These are phyloP conservation scores for Starmerella scarabaei DNA, from an alignment of 805 yeast species.

Conservation along the genomic window DNA sequence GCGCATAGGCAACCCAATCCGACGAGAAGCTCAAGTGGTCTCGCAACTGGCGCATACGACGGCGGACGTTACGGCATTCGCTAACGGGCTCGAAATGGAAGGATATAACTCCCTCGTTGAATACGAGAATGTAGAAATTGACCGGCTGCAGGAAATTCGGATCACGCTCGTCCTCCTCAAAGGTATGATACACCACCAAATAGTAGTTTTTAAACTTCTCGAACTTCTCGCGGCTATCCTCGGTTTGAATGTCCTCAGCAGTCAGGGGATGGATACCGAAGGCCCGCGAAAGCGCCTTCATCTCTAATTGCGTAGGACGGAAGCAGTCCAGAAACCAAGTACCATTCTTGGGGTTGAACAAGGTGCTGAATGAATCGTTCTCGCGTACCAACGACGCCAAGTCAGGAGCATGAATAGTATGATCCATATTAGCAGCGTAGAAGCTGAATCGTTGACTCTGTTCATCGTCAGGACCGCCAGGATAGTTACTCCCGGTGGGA, in stretches of 20 bases:
- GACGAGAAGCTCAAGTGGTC: conserved; percentile 48
- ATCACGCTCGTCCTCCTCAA: conserved; percentile 73
- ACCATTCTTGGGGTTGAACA: conserved; percentile 59
- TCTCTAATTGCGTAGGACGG: conserved; percentile 89
- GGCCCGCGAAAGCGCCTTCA: conserved; percentile 82
- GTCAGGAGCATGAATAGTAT: conserved; percentile 81
- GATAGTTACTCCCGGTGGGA: not conserved
- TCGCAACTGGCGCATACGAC: conserved; percentile 50
- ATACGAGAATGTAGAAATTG: conserved; percentile 48
- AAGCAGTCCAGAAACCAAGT: conserved; percentile 95
- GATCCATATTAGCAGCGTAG: conserved; percentile 69
- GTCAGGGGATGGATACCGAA: conserved; percentile 97
- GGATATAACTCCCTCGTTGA: conserved; percentile 44
- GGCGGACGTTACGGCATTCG: conserved; percentile 48
- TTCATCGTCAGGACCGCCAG: conserved; percentile 2
- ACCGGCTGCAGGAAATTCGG: conserved; percentile 45
- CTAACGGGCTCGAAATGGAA: conserved; percentile 48
- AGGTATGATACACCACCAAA: conserved; percentile 93
- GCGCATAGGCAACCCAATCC: conserved; percentile 56
- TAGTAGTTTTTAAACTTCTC: conserved; percentile 82
- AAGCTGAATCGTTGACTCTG: conserved; percentile 73
- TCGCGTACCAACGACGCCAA: conserved; percentile 54
- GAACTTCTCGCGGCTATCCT: conserved; percentile 94
- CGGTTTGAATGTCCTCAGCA: conserved; percentile 91
- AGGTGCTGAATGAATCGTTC: conserved; percentile 49